Base-by-base conservation (phyloP, 2,329 filamentous ascomycete genomes). In the Tolypocladium guangdongense region DNA sequence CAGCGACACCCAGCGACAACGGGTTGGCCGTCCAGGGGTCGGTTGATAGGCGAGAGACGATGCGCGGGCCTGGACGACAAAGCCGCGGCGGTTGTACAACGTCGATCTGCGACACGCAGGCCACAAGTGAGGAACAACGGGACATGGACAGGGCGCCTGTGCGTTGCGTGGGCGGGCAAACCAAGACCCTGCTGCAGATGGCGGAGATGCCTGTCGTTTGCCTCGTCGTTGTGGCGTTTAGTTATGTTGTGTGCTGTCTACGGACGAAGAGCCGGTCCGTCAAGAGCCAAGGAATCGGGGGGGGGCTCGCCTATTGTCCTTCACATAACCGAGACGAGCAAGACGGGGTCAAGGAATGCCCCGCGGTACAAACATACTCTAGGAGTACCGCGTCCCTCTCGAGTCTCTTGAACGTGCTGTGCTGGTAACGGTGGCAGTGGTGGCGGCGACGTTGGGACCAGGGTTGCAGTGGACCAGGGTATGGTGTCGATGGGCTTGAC, bases 51-150 rank as follows among this genome's bases (percentile, higher is more conserved):
- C 41, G 41, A 45, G 16, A 30, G 16, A 30, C 8, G 24, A 45
- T 24, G 41, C 24, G 8, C 41, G 18, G 24, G 14, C 24, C 41
- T 30, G 24, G 39, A 14, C 41, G 41, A 18, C 41, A 18, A 53
- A 53, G 51, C 49, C 54, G 54, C 36, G 52, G 53, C 49, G 55
- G 48, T 56, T 54, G 55, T 58, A 54, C 54, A 56, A 59, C 56
- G 49, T 58, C 53, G 51, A 59, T 58, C 53, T 54, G 57, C 54
- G 55, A 56, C 59, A 54, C 55, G 56, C 54, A 54, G 52, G 49
- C 41, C 47, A 39, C 47, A 41, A n/a, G 38, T 11, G 22, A 45
- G 41, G 38, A 39, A 38, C 45, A 50, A 56, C 32, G 38, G 50
- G 18, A 20, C 52, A 54, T 46, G 24, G 32, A 45, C 20, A 49